Evolutionary conservation across 1,139 yeast species (phyloP).

Genomic region (Eremothecium gossypii): DNA sequence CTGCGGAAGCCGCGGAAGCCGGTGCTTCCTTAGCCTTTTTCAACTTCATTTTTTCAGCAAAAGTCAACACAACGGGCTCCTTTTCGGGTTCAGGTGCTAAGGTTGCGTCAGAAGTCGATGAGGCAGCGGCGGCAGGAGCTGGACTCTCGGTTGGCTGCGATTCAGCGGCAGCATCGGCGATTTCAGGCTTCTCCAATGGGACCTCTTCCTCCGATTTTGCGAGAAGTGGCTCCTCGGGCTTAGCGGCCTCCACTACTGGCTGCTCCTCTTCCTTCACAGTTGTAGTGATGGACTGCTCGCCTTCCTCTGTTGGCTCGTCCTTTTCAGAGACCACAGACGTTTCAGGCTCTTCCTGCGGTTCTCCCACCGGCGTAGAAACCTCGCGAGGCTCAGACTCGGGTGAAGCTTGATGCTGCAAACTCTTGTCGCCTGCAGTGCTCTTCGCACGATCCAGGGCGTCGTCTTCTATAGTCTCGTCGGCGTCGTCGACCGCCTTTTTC

Average conservation of each 20-base stretch:
- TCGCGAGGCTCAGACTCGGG: slow-evolving; percentile 10
- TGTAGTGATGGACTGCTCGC: slow-evolving; percentile 4
- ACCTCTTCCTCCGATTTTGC: not conserved
- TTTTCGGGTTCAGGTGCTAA: slow-evolving; percentile 3
- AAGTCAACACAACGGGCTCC: slow-evolving; percentile 9
- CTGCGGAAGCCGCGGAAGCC: not conserved
- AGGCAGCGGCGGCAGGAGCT: not conserved
- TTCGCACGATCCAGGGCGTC: slow-evolving; percentile 4
- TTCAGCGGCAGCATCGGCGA: slow-evolving; percentile 21
- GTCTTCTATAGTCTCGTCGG: slow-evolving; percentile 5
- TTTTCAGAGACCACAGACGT: slow-evolving; percentile 5
- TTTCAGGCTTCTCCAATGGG: slow-evolving; percentile 5
- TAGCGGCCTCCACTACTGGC: too few species aligned
- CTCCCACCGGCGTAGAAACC: slow-evolving; percentile 1
- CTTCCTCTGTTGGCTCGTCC: slow-evolving; percentile 8
- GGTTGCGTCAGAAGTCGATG: not conserved
- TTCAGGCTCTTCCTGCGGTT: not conserved
- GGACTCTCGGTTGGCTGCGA: slow-evolving; percentile 11
- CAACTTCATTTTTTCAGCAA: slow-evolving; percentile 11
- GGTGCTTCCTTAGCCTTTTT: slow-evolving; percentile 8
- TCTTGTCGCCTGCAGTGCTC: slow-evolving; percentile 9
- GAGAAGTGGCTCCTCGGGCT: not conserved
- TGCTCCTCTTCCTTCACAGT: slow-evolving; percentile 9
- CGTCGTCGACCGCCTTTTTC: slow-evolving; percentile 13
- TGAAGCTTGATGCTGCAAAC: not conserved